Base-by-base conservation (phyloP, 2,329 filamentous ascomycete species). In the Magnaporthiopsis incrustans region DNA sequence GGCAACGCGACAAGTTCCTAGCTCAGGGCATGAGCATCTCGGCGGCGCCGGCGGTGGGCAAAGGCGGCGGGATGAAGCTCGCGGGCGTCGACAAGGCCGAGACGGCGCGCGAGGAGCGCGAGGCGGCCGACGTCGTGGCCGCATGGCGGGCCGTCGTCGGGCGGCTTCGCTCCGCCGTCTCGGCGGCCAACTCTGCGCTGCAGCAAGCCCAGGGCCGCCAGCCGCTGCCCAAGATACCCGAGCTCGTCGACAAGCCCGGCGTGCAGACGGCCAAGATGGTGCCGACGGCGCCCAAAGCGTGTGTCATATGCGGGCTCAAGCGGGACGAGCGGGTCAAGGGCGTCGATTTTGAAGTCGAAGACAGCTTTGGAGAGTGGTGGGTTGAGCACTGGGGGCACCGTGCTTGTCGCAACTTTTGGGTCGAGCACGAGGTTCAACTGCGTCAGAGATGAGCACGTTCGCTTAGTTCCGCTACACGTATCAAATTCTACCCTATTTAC, bases 301-400 rank as follows among this genome's bases (percentile, higher is more conserved):
- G 94, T 76, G 84, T 93, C 62, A 79, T 98, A 38, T 98, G 94
- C 75, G 94, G 94, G 0, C 76, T 98, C 68, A 95, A 91, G 77
- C 82, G 94, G 67, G 92, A 97, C 57, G 94, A 98, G 77, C 83
- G 94, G 61, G 81, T 97, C 14, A 75, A 78, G 26, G 91, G 88
- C 71, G 84, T 95, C 44, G 92, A 96, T 71, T 79, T 87, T 63
- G 82, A 88, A 32, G 86, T 96, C 11, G 88, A 94, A 70, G 94
- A 98, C 74, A 92, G 90, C 73, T 97, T 97, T 79, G 92, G 92
- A 15, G 94, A 98, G 78, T 98, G 92, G 91, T 98, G 94, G 94
- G 81, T 89, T 57, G 92, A 97, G 59, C 89, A 94, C 74, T 93
- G 92, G 89, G 91, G 89, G 0, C 90, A 93, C 75, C 79, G 85